phyloP scores from a whole-genome alignment of 306 rosid species.

The Lablab purpureus region DNA sequence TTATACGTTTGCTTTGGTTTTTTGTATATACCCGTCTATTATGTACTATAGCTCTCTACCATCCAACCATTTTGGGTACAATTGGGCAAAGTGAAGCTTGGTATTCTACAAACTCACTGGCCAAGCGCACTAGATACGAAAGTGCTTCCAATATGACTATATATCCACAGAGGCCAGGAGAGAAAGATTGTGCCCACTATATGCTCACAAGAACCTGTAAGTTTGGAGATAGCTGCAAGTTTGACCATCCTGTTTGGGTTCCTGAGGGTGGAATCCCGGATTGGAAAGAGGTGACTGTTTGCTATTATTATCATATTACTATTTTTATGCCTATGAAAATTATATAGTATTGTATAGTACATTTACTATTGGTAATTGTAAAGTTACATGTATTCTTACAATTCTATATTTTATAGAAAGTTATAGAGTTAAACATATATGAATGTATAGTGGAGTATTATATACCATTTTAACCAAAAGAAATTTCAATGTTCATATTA shows the following conservation, averaged over 20 bases:
- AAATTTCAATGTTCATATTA: constrained; percentile 21
- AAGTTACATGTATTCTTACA: constrained; percentile 41
- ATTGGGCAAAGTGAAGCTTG: constrained; percentile 96
- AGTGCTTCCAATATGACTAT: constrained; percentile 86
- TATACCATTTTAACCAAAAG: constrained; percentile 35
- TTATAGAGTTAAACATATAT: constrained; percentile 38
- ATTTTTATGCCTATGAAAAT: constrained; percentile 59
- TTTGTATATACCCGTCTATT: constrained; percentile 72
- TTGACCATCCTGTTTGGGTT: constrained; percentile 99
- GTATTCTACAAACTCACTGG: constrained; percentile 84
- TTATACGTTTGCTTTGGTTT: constrained; percentile 66
- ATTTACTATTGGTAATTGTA: constrained; percentile 45
- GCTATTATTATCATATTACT: constrained; percentile 54
- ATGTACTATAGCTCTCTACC: constrained; percentile 87
- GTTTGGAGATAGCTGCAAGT: constrained; percentile 98
- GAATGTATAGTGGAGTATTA: constrained; percentile 38
- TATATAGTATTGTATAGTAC: constrained; percentile 52
- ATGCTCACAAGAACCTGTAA: constrained; percentile 99
- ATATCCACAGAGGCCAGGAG: constrained; percentile 99
- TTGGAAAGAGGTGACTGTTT: constrained; percentile 99
- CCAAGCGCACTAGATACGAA: constrained; percentile 97
- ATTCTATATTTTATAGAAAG: constrained; percentile 43
- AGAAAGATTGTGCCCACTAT: constrained; percentile 99
- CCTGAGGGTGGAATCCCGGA: constrained; percentile 99
- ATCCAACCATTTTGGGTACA: constrained; percentile 85